phyloP scores from a whole-genome alignment of 2,329 filamentous ascomycete genomes.

The Beauveria sp. region DNA sequence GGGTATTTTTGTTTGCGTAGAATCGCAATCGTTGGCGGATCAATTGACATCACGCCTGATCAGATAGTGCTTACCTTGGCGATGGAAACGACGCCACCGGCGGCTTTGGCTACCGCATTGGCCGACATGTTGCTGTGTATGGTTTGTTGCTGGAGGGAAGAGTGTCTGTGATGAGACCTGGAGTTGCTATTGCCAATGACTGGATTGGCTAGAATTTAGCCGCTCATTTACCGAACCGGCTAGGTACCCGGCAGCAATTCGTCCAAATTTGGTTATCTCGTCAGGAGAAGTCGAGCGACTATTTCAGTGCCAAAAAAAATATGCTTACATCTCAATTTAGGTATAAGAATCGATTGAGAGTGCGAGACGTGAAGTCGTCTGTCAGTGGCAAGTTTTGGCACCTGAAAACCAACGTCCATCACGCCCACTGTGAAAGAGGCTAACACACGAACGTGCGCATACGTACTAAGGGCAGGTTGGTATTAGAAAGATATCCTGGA shows the following conservation, averaged over 20 bases:
- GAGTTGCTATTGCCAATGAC: conserved; percentile 11
- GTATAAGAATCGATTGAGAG: no score
- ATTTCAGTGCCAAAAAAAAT: no score
- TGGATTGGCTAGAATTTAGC: conserved; percentile 13
- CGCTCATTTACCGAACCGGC: conserved; percentile 13
- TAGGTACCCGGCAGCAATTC: background rate
- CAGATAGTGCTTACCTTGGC: conserved; percentile 44
- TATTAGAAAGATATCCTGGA: no score
- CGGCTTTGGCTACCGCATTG: conserved; percentile 50
- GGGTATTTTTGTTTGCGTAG: background rate
- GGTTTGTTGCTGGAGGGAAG: conserved; percentile 13
- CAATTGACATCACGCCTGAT: conserved; percentile 15
- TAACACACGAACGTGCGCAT: no score
- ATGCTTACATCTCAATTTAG: no score
- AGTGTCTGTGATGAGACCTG: background rate
- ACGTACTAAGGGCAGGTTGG: no score
- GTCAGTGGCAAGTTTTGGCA: no score
- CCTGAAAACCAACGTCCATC: no score
- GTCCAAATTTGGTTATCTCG: background rate
- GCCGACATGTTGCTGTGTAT: conserved; percentile 46
- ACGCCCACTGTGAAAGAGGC: no score
- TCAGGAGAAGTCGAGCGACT: background rate
- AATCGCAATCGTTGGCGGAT: conserved; percentile 11
- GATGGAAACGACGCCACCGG: conserved; percentile 47
- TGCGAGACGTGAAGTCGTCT: no score